Evolutionary conservation across 345 rosid genomes (phyloP).

Genomic region (Salix exigua): DNA sequence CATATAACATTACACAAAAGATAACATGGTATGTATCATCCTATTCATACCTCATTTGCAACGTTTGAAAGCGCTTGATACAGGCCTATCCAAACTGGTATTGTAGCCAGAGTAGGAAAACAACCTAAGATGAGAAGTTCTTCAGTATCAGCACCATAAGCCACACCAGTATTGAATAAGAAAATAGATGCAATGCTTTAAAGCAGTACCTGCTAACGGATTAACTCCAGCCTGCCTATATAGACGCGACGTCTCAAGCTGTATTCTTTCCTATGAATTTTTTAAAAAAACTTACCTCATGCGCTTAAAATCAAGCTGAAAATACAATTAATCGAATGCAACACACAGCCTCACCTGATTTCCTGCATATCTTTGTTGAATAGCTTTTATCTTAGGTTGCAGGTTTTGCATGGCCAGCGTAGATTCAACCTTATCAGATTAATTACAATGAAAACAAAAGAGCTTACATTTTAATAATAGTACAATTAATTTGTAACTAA

Average conservation of each 20-base stretch:
- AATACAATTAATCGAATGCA: constrained; percentile 1
- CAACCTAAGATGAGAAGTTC: constrained; percentile 56
- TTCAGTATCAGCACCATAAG: constrained; percentile 15
- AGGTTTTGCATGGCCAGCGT: constrained; percentile 97
- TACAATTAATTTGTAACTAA: background rate
- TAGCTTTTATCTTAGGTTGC: constrained; percentile 94
- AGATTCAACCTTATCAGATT: constrained; percentile 75
- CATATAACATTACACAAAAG: constrained; percentile 1
- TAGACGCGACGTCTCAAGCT: constrained; percentile 87
- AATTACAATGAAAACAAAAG: background rate
- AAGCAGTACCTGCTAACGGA: constrained; percentile 79
- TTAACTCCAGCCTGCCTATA: constrained; percentile 95
- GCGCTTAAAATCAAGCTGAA: constrained; percentile 3
- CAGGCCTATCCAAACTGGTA: constrained; percentile 95
- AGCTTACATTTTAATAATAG: background rate
- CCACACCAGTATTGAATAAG: background rate
- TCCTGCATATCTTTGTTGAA: constrained; percentile 96
- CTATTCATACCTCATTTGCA: constrained; percentile 76
- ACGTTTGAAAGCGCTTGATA: constrained; percentile 96
- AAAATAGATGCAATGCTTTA: background rate
- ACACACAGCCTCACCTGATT: constrained; percentile 58
- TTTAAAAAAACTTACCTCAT: background rate
- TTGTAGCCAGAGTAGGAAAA: constrained; percentile 59
- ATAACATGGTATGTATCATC: background rate
- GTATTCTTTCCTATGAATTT: constrained; percentile 77